Evolutionary conservation across 495 filamentous ascomycete species (phyloP).

Genomic region (Pyrenopolyporus hunteri): DNA sequence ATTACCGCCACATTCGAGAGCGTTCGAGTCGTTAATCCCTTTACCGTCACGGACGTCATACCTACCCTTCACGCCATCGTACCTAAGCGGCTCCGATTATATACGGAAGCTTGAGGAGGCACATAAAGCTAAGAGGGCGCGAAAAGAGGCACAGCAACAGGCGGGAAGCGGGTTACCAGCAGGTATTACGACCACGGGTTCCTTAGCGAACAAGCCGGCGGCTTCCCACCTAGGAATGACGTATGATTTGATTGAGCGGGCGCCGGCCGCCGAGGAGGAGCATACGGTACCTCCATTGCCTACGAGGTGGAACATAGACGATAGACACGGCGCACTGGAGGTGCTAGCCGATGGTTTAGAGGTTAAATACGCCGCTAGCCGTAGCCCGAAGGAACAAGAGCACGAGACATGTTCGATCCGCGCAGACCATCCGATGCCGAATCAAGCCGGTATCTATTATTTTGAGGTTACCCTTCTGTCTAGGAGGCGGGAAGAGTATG

Average conservation of each 20-base stretch:
- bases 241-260: constrained; percentile 85
- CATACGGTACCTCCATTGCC: constrained; percentile 72
- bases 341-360: constrained; percentile 76
- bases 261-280: constrained; percentile 57
- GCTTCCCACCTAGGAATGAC: constrained; percentile 79
- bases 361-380: constrained; percentile 66
- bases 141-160: constrained; percentile 35
- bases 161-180: constrained; percentile 9
- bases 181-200: constrained; percentile 19
- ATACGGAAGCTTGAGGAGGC: constrained; percentile 73
- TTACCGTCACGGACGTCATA: constrained; percentile 38
- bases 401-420: constrained; percentile 86
- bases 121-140: constrained; percentile 64
- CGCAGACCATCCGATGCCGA: constrained; percentile 88
- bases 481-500: constrained; percentile 87
- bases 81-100: constrained; percentile 78
- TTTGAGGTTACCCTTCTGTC: constrained; percentile 90
- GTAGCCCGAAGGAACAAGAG: constrained; percentile 55
- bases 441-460: constrained; percentile 93
- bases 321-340: constrained; percentile 77
- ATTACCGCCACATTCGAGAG: constrained; percentile 65
- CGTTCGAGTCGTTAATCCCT: constrained; percentile 61
- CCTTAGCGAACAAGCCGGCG: constrained; percentile 44
- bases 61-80: constrained; percentile 77
- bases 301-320: constrained; percentile 78